These are phyloP conservation scores for Rhododendron williamsianum DNA, from an alignment of 148 eudicot species.

Conservation along the genomic window DNA sequence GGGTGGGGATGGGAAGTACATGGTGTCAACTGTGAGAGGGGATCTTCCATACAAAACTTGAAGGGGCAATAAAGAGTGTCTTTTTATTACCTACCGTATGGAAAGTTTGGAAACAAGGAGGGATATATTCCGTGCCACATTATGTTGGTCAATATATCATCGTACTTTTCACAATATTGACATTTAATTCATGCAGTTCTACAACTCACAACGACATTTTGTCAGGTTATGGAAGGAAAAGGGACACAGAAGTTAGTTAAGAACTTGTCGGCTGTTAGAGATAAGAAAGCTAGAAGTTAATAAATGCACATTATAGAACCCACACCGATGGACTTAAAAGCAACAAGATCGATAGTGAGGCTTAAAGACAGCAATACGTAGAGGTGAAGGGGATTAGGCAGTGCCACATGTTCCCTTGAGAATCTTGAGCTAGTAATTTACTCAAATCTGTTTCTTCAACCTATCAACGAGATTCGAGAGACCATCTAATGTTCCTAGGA, in stretches of 20 bases:
- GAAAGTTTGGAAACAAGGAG: background rate
- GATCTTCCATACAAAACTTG: background rate
- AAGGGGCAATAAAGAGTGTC: background rate
- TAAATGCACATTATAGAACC: background rate
- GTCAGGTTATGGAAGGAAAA: background rate
- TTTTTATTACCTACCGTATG: background rate
- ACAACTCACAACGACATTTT: background rate
- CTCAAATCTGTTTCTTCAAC: conserved; percentile 1
- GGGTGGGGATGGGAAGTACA: background rate
- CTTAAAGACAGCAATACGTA: background rate
- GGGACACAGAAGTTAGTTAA: background rate
- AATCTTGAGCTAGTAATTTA: background rate
- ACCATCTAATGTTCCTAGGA: background rate
- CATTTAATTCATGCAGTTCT: background rate
- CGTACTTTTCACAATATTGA: background rate
- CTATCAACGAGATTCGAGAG: background rate
- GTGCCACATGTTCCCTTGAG: background rate
- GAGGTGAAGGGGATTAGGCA: background rate
- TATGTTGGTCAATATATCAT: background rate
- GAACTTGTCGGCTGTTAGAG: background rate
- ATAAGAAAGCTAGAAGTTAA: background rate
- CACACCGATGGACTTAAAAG: background rate
- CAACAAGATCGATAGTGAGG: background rate
- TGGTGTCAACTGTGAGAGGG: background rate
- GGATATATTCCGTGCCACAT: background rate